phyloP scores from a whole-genome alignment of 2,329 filamentous ascomycete genomes.

The Bipolaris bicolor region DNA sequence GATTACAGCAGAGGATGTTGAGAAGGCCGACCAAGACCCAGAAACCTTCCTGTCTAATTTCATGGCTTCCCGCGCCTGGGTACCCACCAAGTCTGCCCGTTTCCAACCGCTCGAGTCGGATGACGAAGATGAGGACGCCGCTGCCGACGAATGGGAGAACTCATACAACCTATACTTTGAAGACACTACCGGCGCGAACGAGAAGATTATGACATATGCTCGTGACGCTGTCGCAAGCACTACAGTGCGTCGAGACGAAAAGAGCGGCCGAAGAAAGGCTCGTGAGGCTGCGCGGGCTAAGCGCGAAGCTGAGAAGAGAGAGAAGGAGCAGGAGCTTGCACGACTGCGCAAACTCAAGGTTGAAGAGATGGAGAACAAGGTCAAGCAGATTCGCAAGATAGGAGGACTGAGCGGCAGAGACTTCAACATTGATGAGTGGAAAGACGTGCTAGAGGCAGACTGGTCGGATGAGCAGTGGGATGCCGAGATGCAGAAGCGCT shows the following conservation, averaged over 20 bases:
- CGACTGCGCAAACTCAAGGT: constrained; percentile 86
- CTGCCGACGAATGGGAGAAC: constrained; percentile 85
- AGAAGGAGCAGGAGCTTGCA: constrained; percentile 80
- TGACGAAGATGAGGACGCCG: constrained; percentile 75
- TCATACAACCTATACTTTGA: constrained; percentile 98
- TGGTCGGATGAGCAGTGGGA: constrained; percentile 94
- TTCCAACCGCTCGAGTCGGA: constrained; percentile 92
- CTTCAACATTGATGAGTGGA: constrained; percentile 79
- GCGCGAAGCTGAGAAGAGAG: constrained; percentile 77
- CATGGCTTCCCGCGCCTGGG: constrained; percentile 89
- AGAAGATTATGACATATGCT: constrained; percentile 85
- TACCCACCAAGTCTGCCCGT: constrained; percentile 67
- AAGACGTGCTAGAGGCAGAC: constrained; percentile 80
- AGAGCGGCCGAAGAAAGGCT: constrained; percentile 75
- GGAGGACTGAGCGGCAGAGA: constrained; percentile 75
- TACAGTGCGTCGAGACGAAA: constrained; percentile 84
- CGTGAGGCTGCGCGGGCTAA: constrained; percentile 78
- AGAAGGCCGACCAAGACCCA: constrained; percentile 83
- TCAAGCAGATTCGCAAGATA: constrained; percentile 86
- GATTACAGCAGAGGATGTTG: constrained; percentile 63
- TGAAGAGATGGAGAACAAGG: constrained; percentile 86
- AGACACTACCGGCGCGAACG: constrained; percentile 85
- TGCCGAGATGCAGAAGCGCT: constrained; percentile 83
- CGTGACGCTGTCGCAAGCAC: constrained; percentile 82
- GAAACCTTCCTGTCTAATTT: constrained; percentile 96